Evolutionary conservation across 78 protist species (phyloP).

Genomic region (Emiliania huxleyi): DNA sequence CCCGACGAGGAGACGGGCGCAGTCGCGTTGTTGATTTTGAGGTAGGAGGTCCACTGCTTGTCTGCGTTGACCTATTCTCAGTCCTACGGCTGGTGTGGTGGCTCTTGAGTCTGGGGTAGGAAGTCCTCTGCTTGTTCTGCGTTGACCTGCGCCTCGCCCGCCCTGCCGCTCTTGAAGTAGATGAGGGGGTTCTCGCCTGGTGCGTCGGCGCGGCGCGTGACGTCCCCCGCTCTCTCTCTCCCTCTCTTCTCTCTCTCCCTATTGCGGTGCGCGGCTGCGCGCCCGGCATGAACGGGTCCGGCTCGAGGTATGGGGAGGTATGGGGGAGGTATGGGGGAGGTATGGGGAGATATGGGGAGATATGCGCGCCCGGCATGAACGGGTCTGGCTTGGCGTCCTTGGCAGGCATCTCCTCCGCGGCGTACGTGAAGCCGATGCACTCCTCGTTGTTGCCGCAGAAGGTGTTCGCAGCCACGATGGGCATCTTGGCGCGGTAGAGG

Average conservation of each 20-base stretch:
- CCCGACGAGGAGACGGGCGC: background rate
- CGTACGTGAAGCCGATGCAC: background rate
- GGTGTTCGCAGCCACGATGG: background rate
- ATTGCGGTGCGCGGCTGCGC: too few species aligned
- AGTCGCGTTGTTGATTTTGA: background rate
- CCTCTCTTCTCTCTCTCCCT: too few species aligned
- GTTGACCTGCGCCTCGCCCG: background rate
- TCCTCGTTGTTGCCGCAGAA: background rate
- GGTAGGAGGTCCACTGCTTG: background rate
- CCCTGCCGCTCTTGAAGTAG: background rate
- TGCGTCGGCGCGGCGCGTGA: too few species aligned
- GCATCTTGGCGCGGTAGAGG: background rate
- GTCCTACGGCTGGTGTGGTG: too few species aligned
- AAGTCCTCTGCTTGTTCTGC: background rate
- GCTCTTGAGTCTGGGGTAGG: background rate
- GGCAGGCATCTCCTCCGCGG: background rate
- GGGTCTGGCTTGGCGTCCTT: background rate
- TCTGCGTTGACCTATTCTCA: background rate
- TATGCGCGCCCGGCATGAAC: background rate
- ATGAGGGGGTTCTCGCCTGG: background rate
- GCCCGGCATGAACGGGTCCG: too few species aligned
- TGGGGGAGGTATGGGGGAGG: too few species aligned
- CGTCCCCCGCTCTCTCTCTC: too few species aligned
- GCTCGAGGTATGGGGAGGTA: too few species aligned
- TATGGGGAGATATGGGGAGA: too few species aligned